Conservation (phyloP, 2,329 filamentous ascomycete species). For the Nemania bipapillata region DNA sequence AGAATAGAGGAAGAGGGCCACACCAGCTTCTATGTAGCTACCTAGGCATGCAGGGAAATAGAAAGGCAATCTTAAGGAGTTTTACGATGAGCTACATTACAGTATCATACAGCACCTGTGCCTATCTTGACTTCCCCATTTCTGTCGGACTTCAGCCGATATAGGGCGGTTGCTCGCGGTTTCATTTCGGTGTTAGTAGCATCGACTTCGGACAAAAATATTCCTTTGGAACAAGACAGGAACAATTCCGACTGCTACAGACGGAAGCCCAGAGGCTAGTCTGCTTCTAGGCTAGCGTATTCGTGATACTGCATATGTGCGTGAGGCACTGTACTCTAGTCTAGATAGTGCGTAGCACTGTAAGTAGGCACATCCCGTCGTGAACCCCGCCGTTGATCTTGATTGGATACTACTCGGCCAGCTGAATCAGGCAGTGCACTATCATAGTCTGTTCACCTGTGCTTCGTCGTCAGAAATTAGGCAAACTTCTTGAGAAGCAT, state of each 20-base stretch:
- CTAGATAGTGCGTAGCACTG: conserved; percentile 3
- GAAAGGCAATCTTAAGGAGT: background rate
- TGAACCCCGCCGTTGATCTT: conserved; percentile 12
- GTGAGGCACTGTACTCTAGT: too few relatives aligned
- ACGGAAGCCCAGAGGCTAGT: conserved; percentile 8
- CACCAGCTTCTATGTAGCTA: too few relatives aligned
- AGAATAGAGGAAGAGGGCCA: too few relatives aligned
- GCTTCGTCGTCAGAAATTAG: too few relatives aligned
- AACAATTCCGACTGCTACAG: conserved; percentile 21
- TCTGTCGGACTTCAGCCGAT: conserved; percentile 15
- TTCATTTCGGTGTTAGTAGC: conserved; percentile 26
- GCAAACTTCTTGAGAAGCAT: too few relatives aligned
- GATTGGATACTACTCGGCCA: conserved; percentile 35
- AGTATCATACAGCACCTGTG: too few relatives aligned
- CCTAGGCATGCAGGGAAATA: too few relatives aligned
- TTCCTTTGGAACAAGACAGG: conserved; percentile 5
- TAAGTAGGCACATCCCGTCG: background rate
- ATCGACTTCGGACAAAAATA: conserved; percentile 12
- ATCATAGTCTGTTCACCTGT: too few relatives aligned
- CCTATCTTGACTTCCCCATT: background rate
- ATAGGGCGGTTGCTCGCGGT: background rate
- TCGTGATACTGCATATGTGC: conserved; percentile 29
- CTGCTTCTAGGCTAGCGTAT: conserved; percentile 16
- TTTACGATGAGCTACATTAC: too few relatives aligned
- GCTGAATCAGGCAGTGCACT: conserved; percentile 37